phyloP scores from a whole-genome alignment of 1,284 basidiomycete genomes.

The Afroboletus lepidellus region DNA sequence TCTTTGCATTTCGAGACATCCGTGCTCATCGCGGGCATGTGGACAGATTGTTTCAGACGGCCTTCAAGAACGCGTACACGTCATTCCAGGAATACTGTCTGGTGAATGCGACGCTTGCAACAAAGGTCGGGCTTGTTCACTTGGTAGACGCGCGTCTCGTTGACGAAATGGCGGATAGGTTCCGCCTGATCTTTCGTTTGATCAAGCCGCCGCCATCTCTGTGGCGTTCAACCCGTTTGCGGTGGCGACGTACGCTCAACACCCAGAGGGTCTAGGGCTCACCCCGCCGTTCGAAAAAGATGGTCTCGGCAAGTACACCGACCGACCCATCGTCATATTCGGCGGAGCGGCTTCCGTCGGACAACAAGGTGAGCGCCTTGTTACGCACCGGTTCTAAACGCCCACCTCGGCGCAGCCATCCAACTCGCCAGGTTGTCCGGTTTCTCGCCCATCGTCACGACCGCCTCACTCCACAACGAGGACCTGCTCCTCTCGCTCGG shows the following conservation, averaged over 20 bases:
- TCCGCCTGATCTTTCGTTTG: constrained; percentile 41
- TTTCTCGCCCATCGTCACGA: constrained; percentile 40
- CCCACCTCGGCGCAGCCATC: constrained; percentile 19
- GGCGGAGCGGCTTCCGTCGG: constrained; percentile 39
- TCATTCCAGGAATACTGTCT: constrained; percentile 14
- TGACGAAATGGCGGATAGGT: neutral
- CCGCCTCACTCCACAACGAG: constrained; percentile 38
- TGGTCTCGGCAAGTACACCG: constrained; percentile 32
- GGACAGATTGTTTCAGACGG: constrained; percentile 7
- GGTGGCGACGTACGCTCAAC: constrained; percentile 28
- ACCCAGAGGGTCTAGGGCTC: constrained; percentile 20
- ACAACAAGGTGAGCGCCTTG: constrained; percentile 22
- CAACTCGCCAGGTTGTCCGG: constrained; percentile 42
- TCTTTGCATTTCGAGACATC: neutral
- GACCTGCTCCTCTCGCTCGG: constrained; percentile 40
- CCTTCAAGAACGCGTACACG: neutral
- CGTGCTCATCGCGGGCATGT: neutral
- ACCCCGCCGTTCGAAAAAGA: constrained; percentile 18
- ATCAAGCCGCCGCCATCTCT: constrained; percentile 39
- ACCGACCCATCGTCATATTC: constrained; percentile 36
- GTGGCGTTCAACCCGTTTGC: constrained; percentile 26
- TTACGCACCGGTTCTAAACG: no score
- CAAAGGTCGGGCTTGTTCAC: neutral
- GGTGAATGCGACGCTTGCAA: neutral
- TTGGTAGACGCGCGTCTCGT: no score